Base-by-base conservation (phyloP, 306 rosid species). In the Rubus idaeus region DNA sequence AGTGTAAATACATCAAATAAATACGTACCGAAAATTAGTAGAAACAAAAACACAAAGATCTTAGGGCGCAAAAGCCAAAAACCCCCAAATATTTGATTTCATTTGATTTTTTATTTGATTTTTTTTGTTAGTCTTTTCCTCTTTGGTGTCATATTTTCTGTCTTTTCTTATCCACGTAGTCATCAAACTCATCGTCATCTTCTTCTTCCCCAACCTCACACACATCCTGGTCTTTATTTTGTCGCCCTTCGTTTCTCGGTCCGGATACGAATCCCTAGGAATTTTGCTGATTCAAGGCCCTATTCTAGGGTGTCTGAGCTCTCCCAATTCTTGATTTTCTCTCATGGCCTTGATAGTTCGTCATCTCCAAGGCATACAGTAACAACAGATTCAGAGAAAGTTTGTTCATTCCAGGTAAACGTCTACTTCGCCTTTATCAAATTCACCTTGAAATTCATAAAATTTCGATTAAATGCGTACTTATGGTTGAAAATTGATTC, bases 221-320 rank as follows among this genome's bases (percentile, higher is more conserved):
- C 39, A 58, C 35, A 30, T 30, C 64, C 45, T 62, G 68, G 55
- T 74, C 77, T 74, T 58, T 44, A 50, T 45, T 63, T 73, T 30
- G 10, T 63, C 63, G 73, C 78, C 56, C 68, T 20, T 75, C 62
- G 60, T 47, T 61, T 58, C 68, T 2, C 71, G 60, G 5, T 3
- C 5, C 74, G 26, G 10, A 18, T 12, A n/a, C 60, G 10, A 47
- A 60, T 21, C n/a, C 39, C 45, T 10, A 47, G 10, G 26, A 45
- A 30, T 52, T 20, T 44, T 56, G 50, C 83, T 18, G 51, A 47
- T 55, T 56, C 77, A 35, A 10, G 23, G n/a, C 10, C 40, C 41
- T 18, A 42, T 52, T 12, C 66, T 71, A 75, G 85, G 85, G 83
- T 67, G 79, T 76, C 72, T 17, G 23, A 42, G 35, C 35, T 30